phyloP scores from a whole-genome alignment of 441 rosid genomes.

The Aquilaria agallochum region DNA sequence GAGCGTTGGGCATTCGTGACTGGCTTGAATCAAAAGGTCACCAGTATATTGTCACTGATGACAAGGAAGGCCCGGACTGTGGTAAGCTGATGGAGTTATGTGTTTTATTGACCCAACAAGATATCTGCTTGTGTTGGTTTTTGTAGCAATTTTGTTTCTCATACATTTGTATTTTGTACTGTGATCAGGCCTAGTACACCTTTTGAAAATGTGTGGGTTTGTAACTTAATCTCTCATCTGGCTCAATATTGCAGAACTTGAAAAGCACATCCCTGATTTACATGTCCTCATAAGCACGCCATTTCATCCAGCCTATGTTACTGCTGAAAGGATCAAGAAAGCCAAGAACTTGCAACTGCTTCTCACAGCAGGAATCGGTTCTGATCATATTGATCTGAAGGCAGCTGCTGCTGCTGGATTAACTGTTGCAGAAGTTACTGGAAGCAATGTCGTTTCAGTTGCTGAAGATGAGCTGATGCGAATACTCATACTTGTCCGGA shows the following conservation, averaged over 20 bases:
- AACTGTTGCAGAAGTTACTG: conserved; percentile 95
- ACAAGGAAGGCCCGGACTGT: conserved; percentile 83
- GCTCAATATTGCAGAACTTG: conserved; percentile 56
- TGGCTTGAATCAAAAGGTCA: conserved; percentile 93
- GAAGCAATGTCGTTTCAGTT: conserved; percentile 90
- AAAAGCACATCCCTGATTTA: conserved; percentile 86
- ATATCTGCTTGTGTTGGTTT: too few relatives aligned
- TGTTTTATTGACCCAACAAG: not conserved
- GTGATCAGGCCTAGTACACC: too few relatives aligned
- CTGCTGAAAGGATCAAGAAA: conserved; percentile 84
- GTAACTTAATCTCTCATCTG: not conserved
- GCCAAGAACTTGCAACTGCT: conserved; percentile 89
- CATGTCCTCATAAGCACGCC: conserved; percentile 90
- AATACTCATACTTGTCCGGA: conserved; percentile 77
- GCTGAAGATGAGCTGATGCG: conserved; percentile 98
- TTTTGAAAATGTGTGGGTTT: too few relatives aligned
- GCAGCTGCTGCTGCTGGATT: conserved; percentile 92
- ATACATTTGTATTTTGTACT: too few relatives aligned
- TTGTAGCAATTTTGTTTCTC: too few relatives aligned
- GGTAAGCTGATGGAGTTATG: conserved; percentile 34
- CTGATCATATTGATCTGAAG: conserved; percentile 84
- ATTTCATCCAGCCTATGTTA: conserved; percentile 93
- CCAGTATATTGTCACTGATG: conserved; percentile 84
- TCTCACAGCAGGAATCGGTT: conserved; percentile 95
- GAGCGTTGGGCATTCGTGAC: conserved; percentile 67